Conservation (phyloP, 1,139 yeast genomes). For the Nakaseomyces glabratus region DNA sequence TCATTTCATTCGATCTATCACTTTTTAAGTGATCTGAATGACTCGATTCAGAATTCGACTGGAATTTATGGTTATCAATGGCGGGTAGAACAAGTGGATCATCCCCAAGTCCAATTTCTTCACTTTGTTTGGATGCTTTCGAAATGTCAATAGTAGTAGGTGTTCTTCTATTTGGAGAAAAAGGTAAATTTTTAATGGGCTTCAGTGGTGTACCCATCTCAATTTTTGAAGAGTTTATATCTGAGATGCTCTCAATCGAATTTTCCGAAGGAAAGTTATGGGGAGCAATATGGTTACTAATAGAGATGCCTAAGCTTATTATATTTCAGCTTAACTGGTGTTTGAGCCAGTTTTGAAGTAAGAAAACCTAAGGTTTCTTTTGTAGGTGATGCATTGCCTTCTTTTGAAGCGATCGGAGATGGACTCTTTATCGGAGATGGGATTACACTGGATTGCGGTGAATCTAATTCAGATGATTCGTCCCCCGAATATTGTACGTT, state of each 20-base stretch:
- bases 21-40: no score
- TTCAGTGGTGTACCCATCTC: conserved; percentile 6
- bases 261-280: no score
- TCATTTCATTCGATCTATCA: no score
- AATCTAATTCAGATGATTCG: conserved; percentile 3
- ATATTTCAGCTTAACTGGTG: background rate
- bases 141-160: no score
- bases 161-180: background rate
- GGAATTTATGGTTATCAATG: no score
- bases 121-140: no score
- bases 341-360: background rate
- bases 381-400: background rate
- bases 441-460: conserved; percentile 3
- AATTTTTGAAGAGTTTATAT: background rate
- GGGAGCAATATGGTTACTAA: background rate
- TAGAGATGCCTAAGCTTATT: conserved; percentile 6
- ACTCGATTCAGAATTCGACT: no score
- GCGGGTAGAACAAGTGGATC: no score
- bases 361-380: no score
- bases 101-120: no score
- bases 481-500: background rate
- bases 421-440: background rate
- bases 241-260: background rate
- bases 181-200: background rate
- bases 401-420: background rate